These are phyloP conservation scores for Gossypium anomalum DNA, from an alignment of 345 rosid genomes.

Conservation along the genomic window DNA sequence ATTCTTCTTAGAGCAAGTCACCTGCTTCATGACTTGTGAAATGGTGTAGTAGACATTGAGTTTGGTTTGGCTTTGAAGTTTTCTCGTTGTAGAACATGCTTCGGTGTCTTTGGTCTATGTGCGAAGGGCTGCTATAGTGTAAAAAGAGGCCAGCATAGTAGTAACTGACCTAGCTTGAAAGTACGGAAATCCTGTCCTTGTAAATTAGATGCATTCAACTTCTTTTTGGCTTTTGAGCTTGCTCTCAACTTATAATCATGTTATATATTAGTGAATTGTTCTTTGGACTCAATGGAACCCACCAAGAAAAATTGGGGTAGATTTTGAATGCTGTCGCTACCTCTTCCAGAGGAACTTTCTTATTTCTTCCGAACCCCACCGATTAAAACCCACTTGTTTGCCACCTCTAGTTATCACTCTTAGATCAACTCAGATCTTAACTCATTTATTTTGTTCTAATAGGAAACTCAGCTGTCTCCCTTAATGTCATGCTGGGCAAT, in stretches of 20 bases:
- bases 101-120: neutral
- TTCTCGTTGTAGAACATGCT: neutral
- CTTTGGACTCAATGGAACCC: neutral
- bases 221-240: neutral
- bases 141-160: neutral
- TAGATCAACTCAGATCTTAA: neutral
- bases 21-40: neutral
- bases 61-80: conserved; percentile 3
- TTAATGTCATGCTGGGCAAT: neutral
- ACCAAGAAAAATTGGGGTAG: neutral
- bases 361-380: neutral
- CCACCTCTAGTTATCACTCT: too few species aligned
- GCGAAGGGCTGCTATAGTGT: neutral
- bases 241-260: neutral
- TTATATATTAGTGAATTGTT: neutral
- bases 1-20: neutral
- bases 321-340: neutral
- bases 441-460: neutral
- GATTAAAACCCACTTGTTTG: too few species aligned
- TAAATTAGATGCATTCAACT: neutral
- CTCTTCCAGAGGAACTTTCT: neutral
- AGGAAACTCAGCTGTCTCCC: neutral
- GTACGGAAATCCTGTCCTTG: neutral
- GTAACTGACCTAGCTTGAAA: neutral
- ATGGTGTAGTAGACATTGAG: neutral